Evolutionary conservation across 306 rosid genomes (phyloP).

Genomic region (Casuarina equisetifolia): DNA sequence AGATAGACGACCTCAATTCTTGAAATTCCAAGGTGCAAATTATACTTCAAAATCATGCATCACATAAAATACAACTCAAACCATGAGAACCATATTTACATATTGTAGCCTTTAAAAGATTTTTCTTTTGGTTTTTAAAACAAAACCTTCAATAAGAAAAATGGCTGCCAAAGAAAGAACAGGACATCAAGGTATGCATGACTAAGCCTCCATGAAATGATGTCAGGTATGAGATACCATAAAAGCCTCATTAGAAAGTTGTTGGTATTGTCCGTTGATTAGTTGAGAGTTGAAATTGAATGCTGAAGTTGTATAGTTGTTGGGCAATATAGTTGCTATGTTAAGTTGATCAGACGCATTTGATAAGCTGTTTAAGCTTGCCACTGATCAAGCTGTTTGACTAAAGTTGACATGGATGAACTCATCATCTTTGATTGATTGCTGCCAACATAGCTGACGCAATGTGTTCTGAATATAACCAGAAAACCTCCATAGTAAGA

Average conservation of each 20-base stretch:
- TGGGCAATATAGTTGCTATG: conserved; percentile 97
- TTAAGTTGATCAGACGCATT: conserved; percentile 93
- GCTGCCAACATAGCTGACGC: conserved; percentile 97
- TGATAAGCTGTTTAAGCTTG: conserved; percentile 93
- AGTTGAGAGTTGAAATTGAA: conserved; percentile 90
- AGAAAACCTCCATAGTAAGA: conserved; percentile 92
- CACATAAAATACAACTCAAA: conserved; percentile 14
- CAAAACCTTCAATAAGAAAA: conserved; percentile 17
- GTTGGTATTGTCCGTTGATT: conserved; percentile 98
- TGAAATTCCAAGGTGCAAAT: conserved; percentile 13
- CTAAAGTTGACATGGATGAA: conserved; percentile 94
- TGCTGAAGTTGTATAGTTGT: conserved; percentile 97
- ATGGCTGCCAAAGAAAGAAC: conserved; percentile 29
- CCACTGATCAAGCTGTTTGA: conserved; percentile 97
- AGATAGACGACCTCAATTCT: conserved; percentile 33
- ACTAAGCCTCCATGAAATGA: conserved; percentile 47
- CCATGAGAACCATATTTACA: conserved; percentile 6
- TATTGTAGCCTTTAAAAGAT: background rate
- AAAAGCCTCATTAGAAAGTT: conserved; percentile 86
- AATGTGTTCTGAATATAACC: conserved; percentile 94
- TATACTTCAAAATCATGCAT: conserved; percentile 18
- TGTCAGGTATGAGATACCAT: conserved; percentile 87
- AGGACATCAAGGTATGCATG: conserved; percentile 41
- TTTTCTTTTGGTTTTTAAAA: background rate
- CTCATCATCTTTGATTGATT: conserved; percentile 95